Evolutionary conservation across 2,329 filamentous ascomycete genomes (phyloP).

Genomic region (Stachybotrys chlorohalonatus): DNA sequence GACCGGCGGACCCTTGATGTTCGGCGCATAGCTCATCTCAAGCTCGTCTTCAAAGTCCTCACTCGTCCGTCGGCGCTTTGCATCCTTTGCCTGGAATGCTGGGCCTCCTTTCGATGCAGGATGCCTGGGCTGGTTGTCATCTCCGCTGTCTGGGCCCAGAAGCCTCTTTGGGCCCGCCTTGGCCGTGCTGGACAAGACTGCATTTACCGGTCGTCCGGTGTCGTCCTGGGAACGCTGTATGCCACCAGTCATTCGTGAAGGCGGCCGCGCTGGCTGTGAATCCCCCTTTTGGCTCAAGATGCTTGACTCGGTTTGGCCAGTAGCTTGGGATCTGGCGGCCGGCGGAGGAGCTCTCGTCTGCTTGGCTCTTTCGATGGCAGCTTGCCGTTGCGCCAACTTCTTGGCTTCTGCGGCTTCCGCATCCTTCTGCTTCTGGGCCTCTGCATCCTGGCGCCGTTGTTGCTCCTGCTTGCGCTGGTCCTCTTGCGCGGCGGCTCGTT

Average conservation of each 20-base stretch:
- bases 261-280: slow-evolving; percentile 29
- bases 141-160: slow-evolving; percentile 56
- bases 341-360: slow-evolving; percentile 55
- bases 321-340: slow-evolving; percentile 43
- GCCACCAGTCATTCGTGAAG: slow-evolving; percentile 50
- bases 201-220: slow-evolving; percentile 48
- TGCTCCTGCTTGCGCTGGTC: slow-evolving; percentile 54
- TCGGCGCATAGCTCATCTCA: slow-evolving; percentile 46
- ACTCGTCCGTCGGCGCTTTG: slow-evolving; percentile 71
- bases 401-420: slow-evolving; percentile 56
- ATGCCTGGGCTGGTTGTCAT: slow-evolving; percentile 38
- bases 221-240: slow-evolving; percentile 49
- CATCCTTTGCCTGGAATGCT: slow-evolving; percentile 60
- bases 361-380: slow-evolving; percentile 55
- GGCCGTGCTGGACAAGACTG: slow-evolving; percentile 43
- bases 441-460: slow-evolving; percentile 49
- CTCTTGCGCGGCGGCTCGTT: slow-evolving; percentile 57
- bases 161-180: slow-evolving; percentile 66
- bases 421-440: slow-evolving; percentile 52
- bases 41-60: slow-evolving; percentile 60
- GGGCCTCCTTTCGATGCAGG: slow-evolving; percentile 40
- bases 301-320: slow-evolving; percentile 4
- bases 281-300: slow-evolving; percentile 18
- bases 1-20: slow-evolving; percentile 74
- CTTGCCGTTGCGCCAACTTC: slow-evolving; percentile 56